Evolutionary conservation across 108 stramenopile genomes (phyloP).

Genomic region (Skeletonema marinoi): DNA sequence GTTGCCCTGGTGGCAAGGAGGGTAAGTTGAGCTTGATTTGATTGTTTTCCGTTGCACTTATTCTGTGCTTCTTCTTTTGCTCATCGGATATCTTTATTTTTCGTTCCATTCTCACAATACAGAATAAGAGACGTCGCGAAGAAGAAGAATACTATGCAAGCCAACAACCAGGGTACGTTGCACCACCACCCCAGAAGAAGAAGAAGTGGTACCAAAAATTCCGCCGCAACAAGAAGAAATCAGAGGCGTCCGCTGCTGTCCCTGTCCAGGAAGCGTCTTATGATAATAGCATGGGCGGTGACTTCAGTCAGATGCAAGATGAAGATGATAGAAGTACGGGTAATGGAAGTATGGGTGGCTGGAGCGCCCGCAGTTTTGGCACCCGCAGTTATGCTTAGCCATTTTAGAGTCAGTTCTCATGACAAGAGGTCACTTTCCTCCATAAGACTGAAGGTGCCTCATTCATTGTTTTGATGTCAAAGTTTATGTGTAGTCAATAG

Average conservation of each 20-base stretch:
- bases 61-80: not conserved
- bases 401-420: not conserved
- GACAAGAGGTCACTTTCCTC: no score
- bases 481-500: not conserved
- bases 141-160: not conserved
- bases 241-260: not conserved
- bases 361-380: not conserved
- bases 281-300: not conserved
- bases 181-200: not conserved
- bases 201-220: not conserved
- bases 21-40: slow-evolving; percentile 4
- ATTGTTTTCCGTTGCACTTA: not conserved
- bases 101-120: not conserved
- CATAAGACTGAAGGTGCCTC: not conserved
- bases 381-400: not conserved
- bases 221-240: not conserved
- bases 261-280: not conserved
- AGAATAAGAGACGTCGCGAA: slow-evolving; percentile 2
- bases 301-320: not conserved
- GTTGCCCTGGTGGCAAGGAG: slow-evolving; percentile 8
- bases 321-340: not conserved
- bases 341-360: not conserved
- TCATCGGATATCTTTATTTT: not conserved
- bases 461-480: not conserved
- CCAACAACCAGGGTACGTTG: not conserved